A percentile compares a stretch with the other conserved stretches of the same genome.
Evolutionary conservation across 371 early-diverging fungal genomes (phyloP).

Genomic region (Cokeromyces recurvatus): DNA sequence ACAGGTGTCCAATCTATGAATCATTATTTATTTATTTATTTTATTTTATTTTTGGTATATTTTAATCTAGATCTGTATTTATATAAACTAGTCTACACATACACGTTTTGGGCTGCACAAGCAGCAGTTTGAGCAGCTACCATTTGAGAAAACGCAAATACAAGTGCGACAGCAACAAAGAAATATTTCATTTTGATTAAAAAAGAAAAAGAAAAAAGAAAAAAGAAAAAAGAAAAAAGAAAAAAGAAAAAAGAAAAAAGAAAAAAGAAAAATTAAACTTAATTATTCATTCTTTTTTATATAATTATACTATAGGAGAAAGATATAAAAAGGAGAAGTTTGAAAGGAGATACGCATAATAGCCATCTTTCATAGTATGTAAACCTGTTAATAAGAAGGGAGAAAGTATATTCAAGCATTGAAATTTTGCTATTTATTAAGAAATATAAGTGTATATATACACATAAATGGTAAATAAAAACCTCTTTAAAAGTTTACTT

Average conservation of each 20-base stretch:
- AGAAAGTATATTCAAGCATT: too few species aligned
- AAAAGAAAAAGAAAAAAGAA: background rate
- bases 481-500: background rate
- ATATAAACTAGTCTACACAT: background rate
- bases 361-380: too few species aligned
- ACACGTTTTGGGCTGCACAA: slow-evolving; percentile 30
- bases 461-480: too few species aligned
- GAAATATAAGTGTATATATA: too few species aligned
- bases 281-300: background rate
- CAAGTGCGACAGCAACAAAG: background rate
- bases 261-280: slow-evolving; percentile 6
- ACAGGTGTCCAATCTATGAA: slow-evolving; percentile 25
- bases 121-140: slow-evolving; percentile 8
- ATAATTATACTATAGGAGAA: background rate
- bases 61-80: background rate
- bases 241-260: slow-evolving; percentile 1
- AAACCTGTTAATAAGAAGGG: too few species aligned
- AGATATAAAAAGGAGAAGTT: background rate
- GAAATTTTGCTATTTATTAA: too few species aligned
- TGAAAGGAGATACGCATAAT: too few species aligned
- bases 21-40: background rate
- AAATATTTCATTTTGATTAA: slow-evolving; percentile 1
- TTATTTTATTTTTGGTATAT: background rate
- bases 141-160: background rate
- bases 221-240: background rate